Conservation (phyloP, 1,284 basidiomycete genomes). For the Vanrija sp. region DNA sequence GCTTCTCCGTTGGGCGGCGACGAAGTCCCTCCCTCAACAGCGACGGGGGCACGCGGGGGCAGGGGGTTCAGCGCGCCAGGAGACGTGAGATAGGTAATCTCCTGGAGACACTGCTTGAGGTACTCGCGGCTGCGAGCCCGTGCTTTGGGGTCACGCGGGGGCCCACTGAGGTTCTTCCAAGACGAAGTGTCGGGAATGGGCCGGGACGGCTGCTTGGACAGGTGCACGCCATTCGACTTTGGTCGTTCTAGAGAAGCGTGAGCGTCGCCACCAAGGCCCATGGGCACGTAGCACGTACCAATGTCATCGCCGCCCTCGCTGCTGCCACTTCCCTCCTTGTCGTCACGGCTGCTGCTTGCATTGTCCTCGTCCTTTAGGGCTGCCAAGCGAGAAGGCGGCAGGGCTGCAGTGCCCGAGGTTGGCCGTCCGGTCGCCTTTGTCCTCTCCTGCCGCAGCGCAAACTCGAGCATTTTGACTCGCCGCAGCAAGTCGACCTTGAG, state of each 20-base stretch:
- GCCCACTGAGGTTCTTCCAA: slow-evolving; percentile 62
- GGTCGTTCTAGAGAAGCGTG: neutral
- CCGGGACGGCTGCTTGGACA: slow-evolving; percentile 13
- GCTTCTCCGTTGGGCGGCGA: slow-evolving; percentile 1
- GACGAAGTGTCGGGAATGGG: slow-evolving; percentile 36
- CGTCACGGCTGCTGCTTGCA: slow-evolving; percentile 21
- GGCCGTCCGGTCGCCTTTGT: slow-evolving; percentile 57
- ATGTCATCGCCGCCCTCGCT: slow-evolving; percentile 42
- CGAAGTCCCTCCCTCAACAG: slow-evolving; percentile 17
- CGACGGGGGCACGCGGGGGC: slow-evolving; percentile 65
- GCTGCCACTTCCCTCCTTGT: slow-evolving; percentile 42
- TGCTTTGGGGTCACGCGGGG: slow-evolving; percentile 82
- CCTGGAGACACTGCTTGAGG: slow-evolving; percentile 96
- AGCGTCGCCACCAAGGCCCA: neutral
- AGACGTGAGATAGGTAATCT: slow-evolving; percentile 95
- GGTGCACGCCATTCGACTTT: slow-evolving; percentile 30
- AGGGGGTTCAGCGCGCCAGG: slow-evolving; percentile 95
- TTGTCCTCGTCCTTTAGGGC: slow-evolving; percentile 46
- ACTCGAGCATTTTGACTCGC: slow-evolving; percentile 98
- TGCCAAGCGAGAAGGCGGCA: slow-evolving; percentile 42
- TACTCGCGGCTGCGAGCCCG: slow-evolving; percentile 93
- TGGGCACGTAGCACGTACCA: slow-evolving; percentile 5
- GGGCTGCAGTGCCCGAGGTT: slow-evolving; percentile 17
- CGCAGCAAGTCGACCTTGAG: slow-evolving; percentile 92
- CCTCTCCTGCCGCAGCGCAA: slow-evolving; percentile 86